A percentile compares a stretch with the other conserved stretches of the same genome.
These are phyloP conservation scores for Solanum chaucha DNA, from an alignment of 257 asterid genomes.

Conservation along the genomic window DNA sequence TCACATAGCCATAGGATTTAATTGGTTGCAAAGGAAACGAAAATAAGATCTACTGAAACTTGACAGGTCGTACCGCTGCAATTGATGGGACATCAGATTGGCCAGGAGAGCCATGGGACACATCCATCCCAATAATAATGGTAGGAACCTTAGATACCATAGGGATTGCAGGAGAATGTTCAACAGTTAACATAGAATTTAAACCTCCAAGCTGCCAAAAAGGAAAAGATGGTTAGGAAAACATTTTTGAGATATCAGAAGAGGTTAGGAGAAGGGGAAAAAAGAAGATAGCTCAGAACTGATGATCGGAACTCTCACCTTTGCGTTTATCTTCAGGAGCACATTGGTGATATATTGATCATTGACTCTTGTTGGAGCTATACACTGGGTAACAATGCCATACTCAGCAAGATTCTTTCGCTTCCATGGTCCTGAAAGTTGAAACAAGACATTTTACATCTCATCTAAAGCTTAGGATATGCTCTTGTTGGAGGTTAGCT, in stretches of 20 bases:
- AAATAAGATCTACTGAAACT: neutral
- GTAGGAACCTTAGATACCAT: slow-evolving; percentile 71
- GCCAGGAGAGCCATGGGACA: slow-evolving; percentile 96
- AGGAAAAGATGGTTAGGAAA: neutral
- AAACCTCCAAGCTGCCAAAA: slow-evolving; percentile 74
- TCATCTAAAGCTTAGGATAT: neutral
- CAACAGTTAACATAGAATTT: slow-evolving; percentile 60
- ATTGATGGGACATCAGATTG: slow-evolving; percentile 88
- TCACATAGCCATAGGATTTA: neutral
- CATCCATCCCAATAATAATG: slow-evolving; percentile 88
- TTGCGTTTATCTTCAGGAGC: slow-evolving; percentile 73
- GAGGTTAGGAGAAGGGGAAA: neutral
- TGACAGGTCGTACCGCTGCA: slow-evolving; percentile 56
- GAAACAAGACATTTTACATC: neutral
- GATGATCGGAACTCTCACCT: slow-evolving; percentile 29
- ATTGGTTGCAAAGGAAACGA: neutral
- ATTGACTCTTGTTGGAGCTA: slow-evolving; percentile 57
- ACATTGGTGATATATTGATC: slow-evolving; percentile 80
- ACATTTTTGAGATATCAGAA: neutral
- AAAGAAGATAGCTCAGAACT: neutral
- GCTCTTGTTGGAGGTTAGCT: neutral
- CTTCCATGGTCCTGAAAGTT: slow-evolving; percentile 73
- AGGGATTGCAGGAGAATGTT: slow-evolving; percentile 54
- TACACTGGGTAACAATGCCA: slow-evolving; percentile 85
- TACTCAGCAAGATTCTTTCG: slow-evolving; percentile 59